These are phyloP conservation scores for Crithidia mellificae DNA, from an alignment of 208 protist species.

Conservation along the genomic window DNA sequence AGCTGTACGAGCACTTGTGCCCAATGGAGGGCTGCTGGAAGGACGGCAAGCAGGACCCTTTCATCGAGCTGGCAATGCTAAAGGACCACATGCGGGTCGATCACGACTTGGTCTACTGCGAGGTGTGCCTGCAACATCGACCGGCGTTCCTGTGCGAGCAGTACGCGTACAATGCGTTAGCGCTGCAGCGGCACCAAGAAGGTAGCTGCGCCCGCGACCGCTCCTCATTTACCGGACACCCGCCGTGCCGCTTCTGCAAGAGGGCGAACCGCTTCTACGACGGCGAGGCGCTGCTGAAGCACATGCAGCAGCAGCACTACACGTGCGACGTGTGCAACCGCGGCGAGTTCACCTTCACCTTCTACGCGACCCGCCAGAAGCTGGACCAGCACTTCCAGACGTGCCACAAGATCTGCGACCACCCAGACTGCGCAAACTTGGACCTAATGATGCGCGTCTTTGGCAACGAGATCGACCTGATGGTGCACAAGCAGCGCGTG, in stretches of 20 bases:
- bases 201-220: conserved; percentile 61
- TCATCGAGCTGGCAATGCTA: conserved; percentile 51
- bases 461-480: conserved; percentile 77
- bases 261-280: conserved; percentile 62
- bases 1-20: conserved; percentile 78
- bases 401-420: conserved; percentile 82
- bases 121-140: conserved; percentile 69
- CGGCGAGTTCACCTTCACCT: conserved; percentile 82
- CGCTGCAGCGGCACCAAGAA: conserved; percentile 59
- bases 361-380: conserved; percentile 75
- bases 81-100: conserved; percentile 69
- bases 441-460: conserved; percentile 88
- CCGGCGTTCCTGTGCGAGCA: conserved; percentile 88
- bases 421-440: conserved; percentile 68
- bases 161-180: conserved; percentile 49
- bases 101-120: conserved; percentile 73
- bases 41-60: conserved; percentile 76
- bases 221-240: conserved; percentile 83
- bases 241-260: conserved; percentile 82
- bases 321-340: conserved; percentile 90
- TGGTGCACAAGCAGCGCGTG: conserved; percentile 74
- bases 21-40: conserved; percentile 71
- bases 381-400: conserved; percentile 78
- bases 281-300: conserved; percentile 78
- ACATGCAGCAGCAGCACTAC: conserved; percentile 90